phyloP scores from a whole-genome alignment of 257 asterid species.

The Solanum habrochaites region DNA sequence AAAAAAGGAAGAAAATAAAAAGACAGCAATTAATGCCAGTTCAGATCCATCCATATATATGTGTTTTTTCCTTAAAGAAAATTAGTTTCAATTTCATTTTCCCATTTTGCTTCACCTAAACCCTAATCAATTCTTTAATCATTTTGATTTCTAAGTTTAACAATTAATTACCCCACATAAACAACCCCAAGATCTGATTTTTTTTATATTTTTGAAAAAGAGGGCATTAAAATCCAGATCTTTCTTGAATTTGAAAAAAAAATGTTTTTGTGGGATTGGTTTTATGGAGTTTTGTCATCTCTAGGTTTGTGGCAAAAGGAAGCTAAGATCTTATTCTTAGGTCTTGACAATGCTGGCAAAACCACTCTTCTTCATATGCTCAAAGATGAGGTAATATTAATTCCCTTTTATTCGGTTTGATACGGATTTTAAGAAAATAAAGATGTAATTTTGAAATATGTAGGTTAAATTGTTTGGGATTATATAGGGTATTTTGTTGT shows the following conservation, averaged over 20 bases:
- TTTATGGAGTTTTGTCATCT: slow-evolving; percentile 8
- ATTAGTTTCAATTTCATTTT: neutral
- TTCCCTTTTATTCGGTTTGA: neutral
- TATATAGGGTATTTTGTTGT: neutral
- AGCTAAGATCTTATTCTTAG: slow-evolving; percentile 10
- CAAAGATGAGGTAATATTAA: slow-evolving; percentile 7
- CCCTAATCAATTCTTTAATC: neutral
- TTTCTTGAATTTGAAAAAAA: neutral
- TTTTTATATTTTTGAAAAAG: neutral
- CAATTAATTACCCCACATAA: neutral
- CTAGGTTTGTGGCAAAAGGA: slow-evolving; percentile 11
- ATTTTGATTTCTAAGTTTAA: neutral
- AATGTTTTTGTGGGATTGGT: slow-evolving; percentile 13
- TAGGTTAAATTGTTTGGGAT: neutral
- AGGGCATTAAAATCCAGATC: neutral
- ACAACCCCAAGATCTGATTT: neutral
- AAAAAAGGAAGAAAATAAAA: neutral
- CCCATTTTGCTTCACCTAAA: neutral
- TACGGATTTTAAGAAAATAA: neutral
- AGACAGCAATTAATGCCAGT: neutral
- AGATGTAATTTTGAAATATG: neutral
- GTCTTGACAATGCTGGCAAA: slow-evolving; percentile 13
- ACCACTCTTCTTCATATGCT: slow-evolving; percentile 16
- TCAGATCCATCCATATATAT: neutral
- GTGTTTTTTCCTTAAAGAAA: neutral